Percentiles rank a stretch among this genome's conserved stretches.
Evolutionary conservation across 2,329 filamentous ascomycete species (phyloP).

Genomic region (Xylaria sp.): DNA sequence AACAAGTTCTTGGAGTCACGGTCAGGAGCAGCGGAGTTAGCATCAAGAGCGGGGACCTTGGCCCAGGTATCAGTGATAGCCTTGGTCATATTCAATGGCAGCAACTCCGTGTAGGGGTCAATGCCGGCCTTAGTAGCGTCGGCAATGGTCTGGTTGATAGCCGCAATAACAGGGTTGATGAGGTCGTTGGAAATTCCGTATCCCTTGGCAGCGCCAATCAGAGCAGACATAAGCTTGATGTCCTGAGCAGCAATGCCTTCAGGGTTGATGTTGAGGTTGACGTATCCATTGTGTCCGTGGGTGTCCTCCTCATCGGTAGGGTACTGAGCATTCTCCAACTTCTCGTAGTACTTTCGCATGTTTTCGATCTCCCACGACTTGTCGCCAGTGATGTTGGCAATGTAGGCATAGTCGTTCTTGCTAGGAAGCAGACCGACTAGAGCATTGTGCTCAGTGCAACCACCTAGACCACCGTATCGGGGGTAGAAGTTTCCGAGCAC

Average conservation of each 20-base stretch:
- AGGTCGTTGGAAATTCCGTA: neutral
- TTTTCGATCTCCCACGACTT: constrained; percentile 39
- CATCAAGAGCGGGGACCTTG: constrained; percentile 13
- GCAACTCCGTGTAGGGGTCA: constrained; percentile 25
- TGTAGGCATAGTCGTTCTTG: constrained; percentile 56
- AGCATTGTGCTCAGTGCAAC: constrained; percentile 46
- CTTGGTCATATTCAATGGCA: constrained; percentile 28
- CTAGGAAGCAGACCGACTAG: constrained; percentile 53
- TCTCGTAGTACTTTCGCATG: constrained; percentile 44
- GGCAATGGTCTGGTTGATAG: constrained; percentile 20
- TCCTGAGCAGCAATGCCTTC: constrained; percentile 31
- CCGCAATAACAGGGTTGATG: neutral
- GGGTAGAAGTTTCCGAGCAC: constrained; percentile 67
- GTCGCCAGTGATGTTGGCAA: constrained; percentile 50
- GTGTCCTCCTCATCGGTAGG: constrained; percentile 41
- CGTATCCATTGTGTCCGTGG: constrained; percentile 35
- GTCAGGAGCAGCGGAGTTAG: constrained; percentile 22
- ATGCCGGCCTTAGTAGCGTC: neutral
- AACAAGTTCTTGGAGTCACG: constrained; percentile 23
- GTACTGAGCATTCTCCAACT: constrained; percentile 62
- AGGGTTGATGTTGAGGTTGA: constrained; percentile 31
- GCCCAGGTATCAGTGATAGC: constrained; percentile 13
- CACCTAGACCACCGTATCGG: constrained; percentile 59
- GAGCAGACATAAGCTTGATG: constrained; percentile 28
- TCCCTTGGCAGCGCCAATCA: constrained; percentile 23